Conservation (phyloP, 169 alveolate species). For the Cryptosporidium xiaoi region DNA sequence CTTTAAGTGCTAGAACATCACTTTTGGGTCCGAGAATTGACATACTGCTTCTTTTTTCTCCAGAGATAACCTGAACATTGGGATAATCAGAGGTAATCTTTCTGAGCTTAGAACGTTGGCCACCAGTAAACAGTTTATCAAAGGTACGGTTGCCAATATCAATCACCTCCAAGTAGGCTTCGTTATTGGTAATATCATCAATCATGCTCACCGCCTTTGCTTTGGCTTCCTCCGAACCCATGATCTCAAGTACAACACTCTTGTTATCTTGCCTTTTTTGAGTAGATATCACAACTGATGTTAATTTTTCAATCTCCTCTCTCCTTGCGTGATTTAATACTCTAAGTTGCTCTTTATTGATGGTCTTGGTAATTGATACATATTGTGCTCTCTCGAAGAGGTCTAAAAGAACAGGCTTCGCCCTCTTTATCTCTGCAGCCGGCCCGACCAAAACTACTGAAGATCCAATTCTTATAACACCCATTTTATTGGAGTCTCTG, state of each 20-base stretch:
- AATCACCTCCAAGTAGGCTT: slow-evolving; percentile 38
- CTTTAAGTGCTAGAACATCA: slow-evolving; percentile 51
- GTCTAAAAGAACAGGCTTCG: slow-evolving; percentile 33
- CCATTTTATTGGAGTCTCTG: slow-evolving; percentile 69
- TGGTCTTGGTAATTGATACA: slow-evolving; percentile 24
- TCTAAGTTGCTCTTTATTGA: slow-evolving; percentile 63
- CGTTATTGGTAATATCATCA: slow-evolving; percentile 28
- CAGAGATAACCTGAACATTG: slow-evolving; percentile 44
- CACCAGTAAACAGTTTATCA: slow-evolving; percentile 39
- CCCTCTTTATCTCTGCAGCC: slow-evolving; percentile 23
- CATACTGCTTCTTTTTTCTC: slow-evolving; percentile 34
- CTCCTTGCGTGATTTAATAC: slow-evolving; percentile 53
- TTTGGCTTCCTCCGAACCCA: slow-evolving; percentile 58
- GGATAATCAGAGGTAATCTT: slow-evolving; percentile 43
- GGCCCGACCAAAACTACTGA: slow-evolving; percentile 72
- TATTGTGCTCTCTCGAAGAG: slow-evolving; percentile 64
- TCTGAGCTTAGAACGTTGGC: slow-evolving; percentile 43
- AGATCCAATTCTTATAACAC: slow-evolving; percentile 68
- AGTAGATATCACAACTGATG: slow-evolving; percentile 58
- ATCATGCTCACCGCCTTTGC: slow-evolving; percentile 35
- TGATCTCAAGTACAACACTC: slow-evolving; percentile 42
- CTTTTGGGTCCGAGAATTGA: slow-evolving; percentile 39
- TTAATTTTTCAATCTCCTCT: slow-evolving; percentile 40
- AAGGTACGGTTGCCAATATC: slow-evolving; percentile 33
- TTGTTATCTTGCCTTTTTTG: slow-evolving; percentile 42